Evolutionary conservation across 139 green algal genomes (phyloP).

Genomic region (Auxenochlorella pyrenoidosa): DNA sequence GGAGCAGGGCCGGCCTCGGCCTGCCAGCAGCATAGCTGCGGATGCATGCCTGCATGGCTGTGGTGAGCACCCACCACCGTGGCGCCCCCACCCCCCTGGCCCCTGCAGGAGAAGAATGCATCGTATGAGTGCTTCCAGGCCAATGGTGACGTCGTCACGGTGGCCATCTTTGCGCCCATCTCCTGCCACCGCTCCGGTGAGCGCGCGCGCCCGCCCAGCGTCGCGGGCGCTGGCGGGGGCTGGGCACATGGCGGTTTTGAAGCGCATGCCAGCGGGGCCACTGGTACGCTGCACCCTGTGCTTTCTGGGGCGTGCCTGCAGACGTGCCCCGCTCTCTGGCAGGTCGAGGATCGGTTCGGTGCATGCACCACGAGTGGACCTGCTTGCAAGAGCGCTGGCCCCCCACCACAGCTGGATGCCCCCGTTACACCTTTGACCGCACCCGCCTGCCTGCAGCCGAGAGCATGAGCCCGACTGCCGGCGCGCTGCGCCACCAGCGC

Average conservation of each 20-base stretch:
- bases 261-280: background rate
- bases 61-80: too few species aligned
- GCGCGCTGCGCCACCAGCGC: conserved; percentile 13
- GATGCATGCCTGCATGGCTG: too few species aligned
- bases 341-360: too few species aligned
- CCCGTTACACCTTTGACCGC: too few species aligned
- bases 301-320: too few species aligned
- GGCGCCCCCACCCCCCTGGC: background rate
- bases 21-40: too few species aligned
- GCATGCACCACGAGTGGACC: too few species aligned
- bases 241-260: background rate
- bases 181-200: conserved; percentile 9
- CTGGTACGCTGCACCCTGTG: too few species aligned
- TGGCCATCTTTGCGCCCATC: conserved; percentile 71
- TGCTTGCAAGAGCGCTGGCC: too few species aligned
- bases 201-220: background rate
- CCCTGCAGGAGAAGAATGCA: conserved; percentile 61
- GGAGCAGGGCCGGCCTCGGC: too few species aligned
- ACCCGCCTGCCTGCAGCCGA: background rate
- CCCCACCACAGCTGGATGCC: too few species aligned
- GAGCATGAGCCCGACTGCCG: background rate
- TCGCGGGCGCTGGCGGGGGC: background rate
- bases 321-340: too few species aligned
- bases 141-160: conserved; percentile 67
- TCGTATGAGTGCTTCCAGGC: conserved; percentile 75